A percentile compares a stretch with the other conserved stretches of the same genome.
Evolutionary conservation across 768 basidiomycete genomes (phyloP).

Genomic region (Tricholoma bakamatsutake): DNA sequence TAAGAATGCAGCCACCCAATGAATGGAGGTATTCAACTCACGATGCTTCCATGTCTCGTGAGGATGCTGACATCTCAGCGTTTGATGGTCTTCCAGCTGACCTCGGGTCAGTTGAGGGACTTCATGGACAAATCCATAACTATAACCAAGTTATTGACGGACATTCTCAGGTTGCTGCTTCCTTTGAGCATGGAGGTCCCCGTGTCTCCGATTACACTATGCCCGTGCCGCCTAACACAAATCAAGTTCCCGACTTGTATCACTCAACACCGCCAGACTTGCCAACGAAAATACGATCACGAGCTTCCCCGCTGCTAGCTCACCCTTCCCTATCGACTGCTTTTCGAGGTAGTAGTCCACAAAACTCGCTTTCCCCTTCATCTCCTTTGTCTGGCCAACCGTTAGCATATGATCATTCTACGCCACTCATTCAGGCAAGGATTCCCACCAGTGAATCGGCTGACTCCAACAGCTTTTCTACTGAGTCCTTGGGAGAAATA

Average conservation of each 20-base stretch:
- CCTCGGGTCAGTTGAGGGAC: background rate
- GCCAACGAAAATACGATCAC: slow-evolving; percentile 1
- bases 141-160: background rate
- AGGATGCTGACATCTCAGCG: background rate
- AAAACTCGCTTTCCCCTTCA: slow-evolving; percentile 9
- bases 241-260: background rate
- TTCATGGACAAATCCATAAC: background rate
- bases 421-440: background rate
- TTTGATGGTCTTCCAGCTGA: background rate
- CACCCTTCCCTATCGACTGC: background rate
- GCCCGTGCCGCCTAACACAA: background rate
- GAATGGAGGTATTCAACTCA: background rate
- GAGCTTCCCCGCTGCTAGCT: background rate
- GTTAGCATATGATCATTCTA: slow-evolving; percentile 3
- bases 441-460: background rate
- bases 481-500: background rate
- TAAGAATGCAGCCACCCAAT: background rate
- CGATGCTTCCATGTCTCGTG: background rate
- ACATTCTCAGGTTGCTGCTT: background rate
- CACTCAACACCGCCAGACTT: background rate
- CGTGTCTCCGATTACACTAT: background rate
- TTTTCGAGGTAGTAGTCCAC: slow-evolving; percentile 7
- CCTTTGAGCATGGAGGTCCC: background rate
- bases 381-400: slow-evolving; percentile 8
- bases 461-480: background rate